A percentile compares a stretch with the other conserved stretches of the same genome.
These are phyloP conservation scores for Phytophthora colocasiae DNA, from an alignment of 352 stramenopile genomes.

Conservation along the genomic window DNA sequence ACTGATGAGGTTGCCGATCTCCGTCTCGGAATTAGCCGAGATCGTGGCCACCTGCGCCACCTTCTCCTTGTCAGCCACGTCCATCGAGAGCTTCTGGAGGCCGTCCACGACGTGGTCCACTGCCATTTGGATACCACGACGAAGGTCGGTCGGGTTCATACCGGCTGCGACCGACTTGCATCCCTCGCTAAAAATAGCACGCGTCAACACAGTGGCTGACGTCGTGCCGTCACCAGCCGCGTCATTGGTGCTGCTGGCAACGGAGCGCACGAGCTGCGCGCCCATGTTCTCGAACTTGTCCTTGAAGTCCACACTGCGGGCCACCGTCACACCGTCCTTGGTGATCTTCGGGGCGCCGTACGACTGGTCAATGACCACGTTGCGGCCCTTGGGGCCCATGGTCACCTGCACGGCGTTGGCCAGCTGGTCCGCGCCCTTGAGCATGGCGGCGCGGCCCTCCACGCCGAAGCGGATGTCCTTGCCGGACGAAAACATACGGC, in stretches of 20 bases:
- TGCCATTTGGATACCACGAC: conserved; percentile 97
- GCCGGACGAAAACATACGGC: conserved; percentile 86
- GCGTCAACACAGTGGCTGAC: conserved; percentile 98
- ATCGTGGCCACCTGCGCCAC: conserved; percentile 99
- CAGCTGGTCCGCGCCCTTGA: conserved; percentile 98
- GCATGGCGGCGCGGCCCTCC: conserved; percentile 97
- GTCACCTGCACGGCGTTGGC: conserved; percentile 99
- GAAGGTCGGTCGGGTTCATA: conserved; percentile 99
- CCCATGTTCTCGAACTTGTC: conserved; percentile 88
- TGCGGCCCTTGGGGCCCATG: conserved; percentile 99
- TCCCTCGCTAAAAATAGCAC: conserved; percentile 99
- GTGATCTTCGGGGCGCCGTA: conserved; percentile 84
- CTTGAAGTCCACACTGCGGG: conserved; percentile 81
- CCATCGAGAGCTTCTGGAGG: conserved; percentile 95
- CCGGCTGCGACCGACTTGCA: conserved; percentile 99
- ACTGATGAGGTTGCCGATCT: conserved; percentile 98
- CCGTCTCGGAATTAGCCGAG: conserved; percentile 98
- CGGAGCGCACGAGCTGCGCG: conserved; percentile 67
- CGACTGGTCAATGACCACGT: conserved; percentile 99
- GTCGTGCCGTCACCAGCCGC: conserved; percentile 99
- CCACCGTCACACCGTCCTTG: conserved; percentile 82
- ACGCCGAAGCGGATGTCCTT: conserved; percentile 99
- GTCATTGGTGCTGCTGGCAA: conserved; percentile 99
- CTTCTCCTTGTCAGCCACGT: conserved; percentile 99
- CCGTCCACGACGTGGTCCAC: conserved; percentile 97